Evolutionary conservation across 176 grass and related monocot genomes (phyloP), one percentile per base, ranked within the genome.

Genomic region (Raddia distichophylla): DNA sequence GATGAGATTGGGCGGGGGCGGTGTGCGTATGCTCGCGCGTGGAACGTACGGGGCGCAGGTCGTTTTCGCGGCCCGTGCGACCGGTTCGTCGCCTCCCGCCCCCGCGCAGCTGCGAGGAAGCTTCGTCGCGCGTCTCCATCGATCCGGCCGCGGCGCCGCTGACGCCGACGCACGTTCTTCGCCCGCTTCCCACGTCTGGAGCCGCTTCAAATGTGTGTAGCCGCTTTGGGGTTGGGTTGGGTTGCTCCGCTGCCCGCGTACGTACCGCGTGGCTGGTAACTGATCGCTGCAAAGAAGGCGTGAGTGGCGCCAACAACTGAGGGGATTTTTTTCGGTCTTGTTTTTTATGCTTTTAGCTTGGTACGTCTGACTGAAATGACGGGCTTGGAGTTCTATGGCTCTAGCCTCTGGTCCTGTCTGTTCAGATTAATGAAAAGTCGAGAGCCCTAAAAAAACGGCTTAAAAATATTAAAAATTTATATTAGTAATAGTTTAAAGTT

Each of bases 101-200:
- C 20, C 49, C 74, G 66, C 83, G 83, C 60, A 85, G 67, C 83
- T 79, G 48, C 75, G 47, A 17, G 48, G 83, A 79, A 85, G 75
- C 83, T 85, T 85, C 82, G 16, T 84, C 74, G 58, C 22, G 8
- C 58, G 58, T 60, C 58, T 19, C 19, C 19, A 60, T 22, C 58
- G 58, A 60, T 60, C 58, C 56, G 56, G 56, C 56, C 56, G 55
- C 52, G 7, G 17, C 6, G 16, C 16, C 1, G 2, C 17, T 40
- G 53, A 55, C 53, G 5, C 2, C 55, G 55, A 58, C 55, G 55
- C 17, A 18, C 54, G 37, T 40, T 40, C 37, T 40, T 40, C 37
- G 37, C 37, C 27, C 27, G 27, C 27, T 27, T 27, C 27, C 27
- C 27, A n/a, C 27, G 27, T 27, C 27, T 27, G 27, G 27, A 27